Evolutionary conservation across 176 grass and related monocot species (phyloP).

Genomic region (Avena eriantha): DNA sequence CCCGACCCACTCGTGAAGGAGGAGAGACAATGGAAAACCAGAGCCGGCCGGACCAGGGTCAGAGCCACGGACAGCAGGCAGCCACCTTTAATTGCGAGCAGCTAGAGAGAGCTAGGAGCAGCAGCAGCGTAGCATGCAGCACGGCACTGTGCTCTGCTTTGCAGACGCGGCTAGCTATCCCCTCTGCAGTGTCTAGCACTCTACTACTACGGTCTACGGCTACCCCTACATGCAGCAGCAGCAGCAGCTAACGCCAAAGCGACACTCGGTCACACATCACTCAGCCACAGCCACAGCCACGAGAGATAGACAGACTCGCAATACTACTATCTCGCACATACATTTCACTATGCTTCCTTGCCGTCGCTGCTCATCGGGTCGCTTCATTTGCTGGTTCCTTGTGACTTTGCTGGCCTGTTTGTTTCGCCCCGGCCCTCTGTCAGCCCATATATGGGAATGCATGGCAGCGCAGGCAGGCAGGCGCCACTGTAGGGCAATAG

Average conservation of each 20-base stretch:
- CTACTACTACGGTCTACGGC: no score
- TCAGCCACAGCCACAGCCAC: no score
- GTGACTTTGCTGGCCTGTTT: conserved; percentile 20
- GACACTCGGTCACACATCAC: neutral
- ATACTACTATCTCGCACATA: neutral
- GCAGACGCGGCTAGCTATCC: neutral
- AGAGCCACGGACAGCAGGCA: neutral
- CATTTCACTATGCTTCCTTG: neutral
- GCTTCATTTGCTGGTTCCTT: neutral
- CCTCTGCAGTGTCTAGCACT: neutral
- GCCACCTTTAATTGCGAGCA: conserved; percentile 45
- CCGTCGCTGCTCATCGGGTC: neutral
- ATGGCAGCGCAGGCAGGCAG: conserved; percentile 7
- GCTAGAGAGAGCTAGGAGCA: neutral
- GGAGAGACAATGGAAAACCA: conserved; percentile 46
- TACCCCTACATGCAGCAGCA: no score
- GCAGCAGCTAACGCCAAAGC: neutral
- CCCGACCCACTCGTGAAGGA: conserved; percentile 55
- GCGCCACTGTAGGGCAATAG: conserved; percentile 51
- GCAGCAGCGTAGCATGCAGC: conserved; percentile 20
- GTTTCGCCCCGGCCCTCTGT: conserved; percentile 7
- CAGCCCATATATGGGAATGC: conserved; percentile 59
- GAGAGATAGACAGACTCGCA: neutral
- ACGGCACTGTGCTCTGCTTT: conserved; percentile 31
- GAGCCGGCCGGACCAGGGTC: neutral